These are phyloP conservation scores for Cladosporium sp. DNA, from an alignment of 2,329 filamentous ascomycete species.

Conservation along the genomic window DNA sequence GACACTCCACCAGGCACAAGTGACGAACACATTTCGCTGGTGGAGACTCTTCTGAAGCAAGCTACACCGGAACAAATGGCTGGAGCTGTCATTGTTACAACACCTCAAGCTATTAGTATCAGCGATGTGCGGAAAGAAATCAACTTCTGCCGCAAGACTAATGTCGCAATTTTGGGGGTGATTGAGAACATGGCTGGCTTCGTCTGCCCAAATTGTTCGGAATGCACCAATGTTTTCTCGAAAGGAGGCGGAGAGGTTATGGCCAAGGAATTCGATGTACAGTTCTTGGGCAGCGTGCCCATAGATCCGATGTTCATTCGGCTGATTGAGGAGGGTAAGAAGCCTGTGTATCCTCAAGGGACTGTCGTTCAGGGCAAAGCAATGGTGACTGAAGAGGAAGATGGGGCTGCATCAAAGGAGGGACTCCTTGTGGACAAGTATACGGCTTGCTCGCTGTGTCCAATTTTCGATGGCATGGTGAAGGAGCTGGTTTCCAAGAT, in stretches of 20 bases:
- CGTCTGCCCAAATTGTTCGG: constrained; percentile 70
- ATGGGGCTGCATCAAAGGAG: constrained; percentile 27
- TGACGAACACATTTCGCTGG: constrained; percentile 94
- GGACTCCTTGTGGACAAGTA: constrained; percentile 67
- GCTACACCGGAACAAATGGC: constrained; percentile 62
- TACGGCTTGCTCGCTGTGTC: constrained; percentile 63
- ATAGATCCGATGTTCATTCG: constrained; percentile 91
- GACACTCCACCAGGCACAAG: constrained; percentile 95
- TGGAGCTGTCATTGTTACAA: constrained; percentile 92
- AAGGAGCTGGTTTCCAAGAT: constrained; percentile 20
- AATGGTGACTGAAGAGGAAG: constrained; percentile 26
- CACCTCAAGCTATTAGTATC: constrained; percentile 88
- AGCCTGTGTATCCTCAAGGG: constrained; percentile 65
- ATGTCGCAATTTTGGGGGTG: constrained; percentile 76
- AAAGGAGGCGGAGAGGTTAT: constrained; percentile 86
- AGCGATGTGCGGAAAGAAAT: constrained; percentile 93
- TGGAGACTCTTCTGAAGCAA: constrained; percentile 57
- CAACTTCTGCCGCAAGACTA: constrained; percentile 86
- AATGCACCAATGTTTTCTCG: constrained; percentile 91
- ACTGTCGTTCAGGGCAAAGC: constrained; percentile 59
- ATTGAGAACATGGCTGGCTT: constrained; percentile 97
- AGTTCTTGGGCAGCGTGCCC: constrained; percentile 80
- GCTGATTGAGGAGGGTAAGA: constrained; percentile 71
- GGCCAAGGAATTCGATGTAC: constrained; percentile 79
- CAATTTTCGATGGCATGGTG: constrained; percentile 63